Conservation (phyloP, 768 basidiomycete species). For the Austroboletus eburneus region DNA sequence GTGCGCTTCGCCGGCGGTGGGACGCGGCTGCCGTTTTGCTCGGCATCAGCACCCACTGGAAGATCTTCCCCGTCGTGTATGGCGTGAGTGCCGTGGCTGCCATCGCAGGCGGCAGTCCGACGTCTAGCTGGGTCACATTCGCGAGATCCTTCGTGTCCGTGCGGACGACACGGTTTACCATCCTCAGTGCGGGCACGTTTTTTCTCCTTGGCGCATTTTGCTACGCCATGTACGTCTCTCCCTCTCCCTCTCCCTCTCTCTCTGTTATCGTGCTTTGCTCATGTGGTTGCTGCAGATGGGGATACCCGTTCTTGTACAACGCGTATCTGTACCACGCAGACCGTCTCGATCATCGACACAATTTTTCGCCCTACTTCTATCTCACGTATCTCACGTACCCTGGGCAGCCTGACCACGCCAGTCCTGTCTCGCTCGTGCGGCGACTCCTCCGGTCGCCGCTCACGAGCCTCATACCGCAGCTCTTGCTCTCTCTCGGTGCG, state of each 20-base stretch:
- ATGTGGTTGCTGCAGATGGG: constrained; percentile 63
- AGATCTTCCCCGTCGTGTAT: constrained; percentile 94
- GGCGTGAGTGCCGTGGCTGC: constrained; percentile 62
- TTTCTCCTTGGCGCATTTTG: constrained; percentile 53
- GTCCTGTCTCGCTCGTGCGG: constrained; percentile 33
- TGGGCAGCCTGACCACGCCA: constrained; percentile 14
- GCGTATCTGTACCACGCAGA: constrained; percentile 91
- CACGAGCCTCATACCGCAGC: constrained; percentile 81
- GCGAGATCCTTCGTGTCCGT: constrained; percentile 43
- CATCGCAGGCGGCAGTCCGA: constrained; percentile 21
- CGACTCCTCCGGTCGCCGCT: constrained; percentile 64
- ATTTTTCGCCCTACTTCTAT: constrained; percentile 98
- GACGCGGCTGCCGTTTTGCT: constrained; percentile 64
- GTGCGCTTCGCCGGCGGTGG: constrained; percentile 56
- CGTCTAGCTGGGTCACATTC: constrained; percentile 21
- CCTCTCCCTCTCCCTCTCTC: constrained; percentile 5
- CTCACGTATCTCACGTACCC: constrained; percentile 88
- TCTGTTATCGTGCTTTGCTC: background rate
- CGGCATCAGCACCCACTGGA: constrained; percentile 90
- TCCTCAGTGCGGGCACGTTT: constrained; percentile 71
- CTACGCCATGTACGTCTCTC: constrained; percentile 67
- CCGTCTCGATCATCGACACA: constrained; percentile 94
- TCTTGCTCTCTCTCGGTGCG: constrained; percentile 61
- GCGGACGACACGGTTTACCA: constrained; percentile 57
- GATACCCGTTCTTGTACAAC: constrained; percentile 85